Percentiles rank a stretch among this genome's conserved stretches.
Evolutionary conservation across 1,284 basidiomycete genomes (phyloP).

Genomic region (Mixia osmundae): DNA sequence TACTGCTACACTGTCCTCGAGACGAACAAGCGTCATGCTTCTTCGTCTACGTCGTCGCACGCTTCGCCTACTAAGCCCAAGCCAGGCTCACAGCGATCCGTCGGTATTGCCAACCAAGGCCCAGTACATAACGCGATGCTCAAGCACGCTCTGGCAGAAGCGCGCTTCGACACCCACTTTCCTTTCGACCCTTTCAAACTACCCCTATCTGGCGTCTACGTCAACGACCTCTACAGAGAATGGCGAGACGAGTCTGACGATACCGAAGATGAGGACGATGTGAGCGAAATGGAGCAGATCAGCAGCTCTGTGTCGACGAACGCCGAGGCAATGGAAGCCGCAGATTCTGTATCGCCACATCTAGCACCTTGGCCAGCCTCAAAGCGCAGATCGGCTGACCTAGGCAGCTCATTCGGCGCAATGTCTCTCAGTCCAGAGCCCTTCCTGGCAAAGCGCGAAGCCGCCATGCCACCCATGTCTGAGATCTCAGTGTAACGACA

Average conservation of each 20-base stretch:
- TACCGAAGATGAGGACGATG: constrained; percentile 18
- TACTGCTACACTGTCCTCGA: constrained; percentile 91
- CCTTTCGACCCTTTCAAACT: constrained; percentile 96
- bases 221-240: constrained; percentile 30
- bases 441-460: no score
- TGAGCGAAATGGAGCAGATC: no score
- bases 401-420: no score
- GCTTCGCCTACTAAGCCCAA: not conserved
- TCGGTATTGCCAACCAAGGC: constrained; percentile 1
- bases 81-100: not conserved
- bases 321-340: no score
- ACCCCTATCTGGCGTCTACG: constrained; percentile 29
- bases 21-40: constrained; percentile 52
- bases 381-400: no score
- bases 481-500: no score
- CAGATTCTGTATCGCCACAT: no score
- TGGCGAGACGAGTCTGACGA: constrained; percentile 28
- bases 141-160: constrained; percentile 22
- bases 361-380: no score
- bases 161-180: constrained; percentile 81
- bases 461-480: no score
- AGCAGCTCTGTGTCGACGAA: no score
- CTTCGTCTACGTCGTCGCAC: no score
- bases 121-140: constrained; percentile 6
- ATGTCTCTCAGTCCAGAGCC: no score